Base-by-base conservation (phyloP, 1,284 basidiomycete species). In the Naganishia sp. region DNA sequence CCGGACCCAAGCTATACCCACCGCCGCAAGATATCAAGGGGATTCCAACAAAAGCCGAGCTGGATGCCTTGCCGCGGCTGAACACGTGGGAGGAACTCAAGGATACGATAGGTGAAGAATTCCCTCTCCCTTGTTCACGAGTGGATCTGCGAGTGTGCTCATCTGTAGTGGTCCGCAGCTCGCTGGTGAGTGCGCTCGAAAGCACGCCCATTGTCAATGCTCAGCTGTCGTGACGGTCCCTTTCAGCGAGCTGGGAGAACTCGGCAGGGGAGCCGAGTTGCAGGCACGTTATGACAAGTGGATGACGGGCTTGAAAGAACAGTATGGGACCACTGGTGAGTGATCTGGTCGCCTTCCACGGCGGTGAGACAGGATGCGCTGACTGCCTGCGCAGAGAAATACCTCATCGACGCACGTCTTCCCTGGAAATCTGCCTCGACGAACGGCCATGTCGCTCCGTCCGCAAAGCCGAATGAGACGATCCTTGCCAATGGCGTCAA, bases 21-120 rank as follows among this genome's bases (percentile, higher is more conserved):
- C 70, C 74, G 0, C 76, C 78, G 15, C 45, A 39, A 0, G 43
- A 69, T 3, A 70, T 79, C 54, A 35, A 54, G 6, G 77, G 78
- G 10, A 55, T 77, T 4, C 77, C 77, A 0, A 76, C 74, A 0
- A 75, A 77, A 50, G 73, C 68, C 2, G 77, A 80, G 67, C 71
- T 79, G 9, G 78, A 78, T 61, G 75, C 75, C 5, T 74, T 74
- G 49, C 76, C 76, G 7, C 63, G 74, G 18, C 70, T 77, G 71
- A 79, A 75, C 67, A 77, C 75, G 10, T 80, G 76, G 76, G 78
- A 77, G n/a, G 72, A 77, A 61, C 64, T 78, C 45, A 77, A 78
- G 67, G 73, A 72, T 42, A 74, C 77, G 35, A 69, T 79, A 45
- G 49, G 74, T 75, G 67, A 72, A 71, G 69, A 28, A 2, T 31